Percentiles rank a stretch among this genome's conserved stretches.
Conservation (phyloP, 2,329 filamentous ascomycete genomes). For the Cladorrhinum sp. region DNA sequence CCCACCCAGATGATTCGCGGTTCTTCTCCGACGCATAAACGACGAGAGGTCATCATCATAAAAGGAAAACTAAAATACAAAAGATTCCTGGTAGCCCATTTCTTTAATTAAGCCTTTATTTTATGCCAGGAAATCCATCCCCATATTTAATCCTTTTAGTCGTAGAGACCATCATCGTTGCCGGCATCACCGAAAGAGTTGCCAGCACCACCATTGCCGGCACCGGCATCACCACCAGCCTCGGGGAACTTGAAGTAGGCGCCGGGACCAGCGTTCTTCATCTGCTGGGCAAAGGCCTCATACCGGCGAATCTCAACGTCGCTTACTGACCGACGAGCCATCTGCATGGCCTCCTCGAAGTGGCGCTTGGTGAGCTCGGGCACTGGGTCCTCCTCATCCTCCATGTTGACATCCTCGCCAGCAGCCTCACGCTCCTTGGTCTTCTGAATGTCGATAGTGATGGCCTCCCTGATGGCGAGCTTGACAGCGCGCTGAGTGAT, state of each 20-base stretch:
- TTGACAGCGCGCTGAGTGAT: conserved; percentile 99
- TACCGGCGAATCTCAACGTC: conserved; percentile 98
- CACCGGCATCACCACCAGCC: conserved; percentile 65
- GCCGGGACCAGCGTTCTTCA: conserved; percentile 96
- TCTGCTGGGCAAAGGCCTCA: conserved; percentile 96
- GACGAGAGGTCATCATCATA: neutral
- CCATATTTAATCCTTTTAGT: conserved; percentile 54
- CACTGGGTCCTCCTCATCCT: conserved; percentile 89
- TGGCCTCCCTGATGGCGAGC: conserved; percentile 98
- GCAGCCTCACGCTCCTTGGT: conserved; percentile 83
- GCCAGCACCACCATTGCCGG: conserved; percentile 58
- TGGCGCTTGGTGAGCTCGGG: conserved; percentile 93
- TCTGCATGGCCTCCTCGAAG: conserved; percentile 98
- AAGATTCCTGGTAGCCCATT: conserved; percentile 2
- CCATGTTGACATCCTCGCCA: conserved; percentile 78
- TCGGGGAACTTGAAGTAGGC: conserved; percentile 97
- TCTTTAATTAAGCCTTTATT: neutral
- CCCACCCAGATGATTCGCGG: neutral
- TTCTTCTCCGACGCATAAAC: neutral
- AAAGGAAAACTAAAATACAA: conserved; percentile 48
- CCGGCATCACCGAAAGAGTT: conserved; percentile 78
- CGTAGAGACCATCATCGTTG: conserved; percentile 95
- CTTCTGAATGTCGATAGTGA: conserved; percentile 82
- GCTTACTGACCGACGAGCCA: conserved; percentile 86
- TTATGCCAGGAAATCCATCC: neutral